These are phyloP conservation scores for Sarcocystis neurona DNA, from an alignment of 169 alveolate species.

Conservation along the genomic window DNA sequence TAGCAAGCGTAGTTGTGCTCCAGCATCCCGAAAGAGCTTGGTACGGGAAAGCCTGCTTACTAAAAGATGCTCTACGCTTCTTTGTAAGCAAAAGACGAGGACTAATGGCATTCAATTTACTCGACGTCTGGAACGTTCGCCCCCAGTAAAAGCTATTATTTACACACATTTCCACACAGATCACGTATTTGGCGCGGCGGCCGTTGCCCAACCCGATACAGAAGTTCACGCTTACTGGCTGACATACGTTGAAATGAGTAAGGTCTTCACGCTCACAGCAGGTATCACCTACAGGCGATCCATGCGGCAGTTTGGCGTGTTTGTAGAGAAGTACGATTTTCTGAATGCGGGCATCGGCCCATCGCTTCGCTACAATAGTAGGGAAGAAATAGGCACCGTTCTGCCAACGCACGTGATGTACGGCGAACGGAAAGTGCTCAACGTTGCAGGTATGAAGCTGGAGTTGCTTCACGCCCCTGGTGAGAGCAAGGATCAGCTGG, in stretches of 20 bases:
- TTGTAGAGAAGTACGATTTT: slow-evolving; percentile 16
- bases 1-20: slow-evolving; percentile 8
- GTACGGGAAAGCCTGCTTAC: no score
- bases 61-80: no score
- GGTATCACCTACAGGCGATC: slow-evolving; percentile 42
- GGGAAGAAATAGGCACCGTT: slow-evolving; percentile 11
- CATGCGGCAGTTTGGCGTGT: slow-evolving; percentile 65
- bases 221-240: slow-evolving; percentile 31
- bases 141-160: slow-evolving; percentile 49
- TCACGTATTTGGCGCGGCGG: slow-evolving; percentile 59
- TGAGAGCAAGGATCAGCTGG: slow-evolving; percentile 58
- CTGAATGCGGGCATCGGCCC: slow-evolving; percentile 66
- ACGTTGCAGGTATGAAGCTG: slow-evolving; percentile 43
- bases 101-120: no score
- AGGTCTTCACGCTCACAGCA: slow-evolving; percentile 27
- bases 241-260: slow-evolving; percentile 16
- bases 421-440: slow-evolving; percentile 8
- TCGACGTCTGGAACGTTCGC: neutral
- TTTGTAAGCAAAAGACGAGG: no score
- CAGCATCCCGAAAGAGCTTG: no score
- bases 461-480: slow-evolving; percentile 59
- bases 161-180: slow-evolving; percentile 64
- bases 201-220: neutral
- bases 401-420: slow-evolving; percentile 37
- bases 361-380: slow-evolving; percentile 30